These are phyloP conservation scores for Penicillium lividum DNA, from an alignment of 495 filamentous ascomycete genomes.

Conservation along the genomic window DNA sequence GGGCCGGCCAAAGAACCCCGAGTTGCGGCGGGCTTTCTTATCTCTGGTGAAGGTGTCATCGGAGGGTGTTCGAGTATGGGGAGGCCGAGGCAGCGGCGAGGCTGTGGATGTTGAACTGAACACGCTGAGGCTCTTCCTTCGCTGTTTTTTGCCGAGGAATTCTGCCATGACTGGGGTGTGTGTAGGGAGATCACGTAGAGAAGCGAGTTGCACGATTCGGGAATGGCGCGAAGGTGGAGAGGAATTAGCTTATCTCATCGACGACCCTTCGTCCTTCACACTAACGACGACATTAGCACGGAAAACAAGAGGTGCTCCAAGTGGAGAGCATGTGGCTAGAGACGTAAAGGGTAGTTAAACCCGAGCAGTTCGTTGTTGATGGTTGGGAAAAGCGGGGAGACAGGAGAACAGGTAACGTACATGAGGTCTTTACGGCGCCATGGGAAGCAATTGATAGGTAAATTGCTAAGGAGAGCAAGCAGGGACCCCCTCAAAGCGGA, in stretches of 20 bases:
- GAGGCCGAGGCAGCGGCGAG: slow-evolving; percentile 21
- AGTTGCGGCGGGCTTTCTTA: slow-evolving; percentile 47
- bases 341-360: background rate
- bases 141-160: slow-evolving; percentile 37
- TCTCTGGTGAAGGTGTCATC: slow-evolving; percentile 37
- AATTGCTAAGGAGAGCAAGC: slow-evolving; percentile 2
- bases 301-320: background rate
- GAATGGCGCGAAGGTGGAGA: slow-evolving; percentile 16
- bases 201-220: slow-evolving; percentile 7
- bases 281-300: slow-evolving; percentile 13
- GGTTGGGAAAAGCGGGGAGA: slow-evolving; percentile 13
- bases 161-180: slow-evolving; percentile 38
- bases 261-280: slow-evolving; percentile 38
- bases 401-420: slow-evolving; percentile 32
- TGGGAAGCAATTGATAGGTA: slow-evolving; percentile 31
- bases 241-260: slow-evolving; percentile 33
- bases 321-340: background rate
- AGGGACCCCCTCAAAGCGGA: background rate
- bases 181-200: background rate
- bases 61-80: slow-evolving; percentile 41
- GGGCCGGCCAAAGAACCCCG: slow-evolving; percentile 44
- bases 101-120: slow-evolving; percentile 37
- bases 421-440: slow-evolving; percentile 36
- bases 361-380: slow-evolving; percentile 2
- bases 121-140: slow-evolving; percentile 48